These are phyloP conservation scores for Kwoniella pini DNA, from an alignment of 768 basidiomycete species.

Conservation along the genomic window DNA sequence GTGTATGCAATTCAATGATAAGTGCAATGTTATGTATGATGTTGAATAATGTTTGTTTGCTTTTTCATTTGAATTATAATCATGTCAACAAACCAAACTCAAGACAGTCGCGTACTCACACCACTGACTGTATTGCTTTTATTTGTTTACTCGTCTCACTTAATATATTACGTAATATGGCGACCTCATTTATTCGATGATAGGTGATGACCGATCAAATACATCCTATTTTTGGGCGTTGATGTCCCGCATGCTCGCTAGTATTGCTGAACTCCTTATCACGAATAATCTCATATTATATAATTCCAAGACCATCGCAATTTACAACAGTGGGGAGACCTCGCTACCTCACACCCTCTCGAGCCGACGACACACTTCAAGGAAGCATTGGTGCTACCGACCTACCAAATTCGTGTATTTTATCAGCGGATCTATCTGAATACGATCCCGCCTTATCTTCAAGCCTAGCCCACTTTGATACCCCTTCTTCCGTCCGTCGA, in stretches of 20 bases:
- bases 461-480: slow-evolving; percentile 12
- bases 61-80: background rate
- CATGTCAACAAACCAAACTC: background rate
- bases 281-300: no score
- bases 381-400: no score
- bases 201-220: background rate
- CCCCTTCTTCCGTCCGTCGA: background rate
- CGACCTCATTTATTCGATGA: background rate
- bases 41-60: background rate
- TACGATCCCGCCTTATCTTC: slow-evolving; percentile 9
- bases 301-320: no score
- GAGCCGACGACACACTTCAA: no score
- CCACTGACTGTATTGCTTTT: no score
- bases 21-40: background rate
- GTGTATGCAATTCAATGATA: background rate
- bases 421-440: no score
- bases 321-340: no score
- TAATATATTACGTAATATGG: no score
- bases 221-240: background rate
- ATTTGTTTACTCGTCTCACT: background rate
- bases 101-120: background rate
- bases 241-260: no score
- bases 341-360: no score
- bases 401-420: no score
- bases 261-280: no score